Conservation (phyloP, 305 asterid species). For the Petunia hybrid region DNA sequence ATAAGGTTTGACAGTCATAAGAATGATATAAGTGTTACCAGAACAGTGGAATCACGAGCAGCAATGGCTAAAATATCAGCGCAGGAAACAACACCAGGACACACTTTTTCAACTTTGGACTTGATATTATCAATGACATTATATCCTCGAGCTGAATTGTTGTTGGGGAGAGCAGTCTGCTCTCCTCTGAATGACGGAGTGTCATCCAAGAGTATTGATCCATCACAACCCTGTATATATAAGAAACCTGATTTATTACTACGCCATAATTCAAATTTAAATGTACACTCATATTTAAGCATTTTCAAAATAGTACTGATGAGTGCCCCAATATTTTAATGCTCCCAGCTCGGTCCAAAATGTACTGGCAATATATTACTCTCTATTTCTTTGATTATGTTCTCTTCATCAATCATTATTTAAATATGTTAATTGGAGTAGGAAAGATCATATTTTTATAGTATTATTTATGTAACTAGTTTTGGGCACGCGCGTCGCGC, state of each 20-base stretch:
- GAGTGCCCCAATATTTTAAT: no score
- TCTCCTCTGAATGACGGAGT: conserved; percentile 49
- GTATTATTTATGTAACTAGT: no score
- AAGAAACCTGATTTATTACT: conserved; percentile 33
- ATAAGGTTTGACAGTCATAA: no score
- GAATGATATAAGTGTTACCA: conserved; percentile 30
- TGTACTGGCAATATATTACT: no score
- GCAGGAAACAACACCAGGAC: conserved; percentile 60
- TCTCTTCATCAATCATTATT: no score
- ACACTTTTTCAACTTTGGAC: conserved; percentile 52
- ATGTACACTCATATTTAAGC: no score
- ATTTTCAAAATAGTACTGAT: no score
- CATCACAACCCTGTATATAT: conserved; percentile 57
- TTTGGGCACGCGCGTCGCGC: no score
- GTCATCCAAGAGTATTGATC: conserved; percentile 53
- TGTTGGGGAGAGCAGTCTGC: conserved; percentile 52
- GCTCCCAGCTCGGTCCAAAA: no score
- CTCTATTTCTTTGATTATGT: no score
- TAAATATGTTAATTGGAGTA: no score
- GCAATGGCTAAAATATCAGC: conserved; percentile 62
- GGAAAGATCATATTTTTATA: no score
- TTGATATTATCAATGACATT: conserved; percentile 52
- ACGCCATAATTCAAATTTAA: not conserved
- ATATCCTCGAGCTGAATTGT: conserved; percentile 53
- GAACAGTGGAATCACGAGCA: conserved; percentile 52